These are phyloP conservation scores for Pontederia crassipes DNA, from an alignment of 176 grass and related monocot genomes.

Conservation along the genomic window DNA sequence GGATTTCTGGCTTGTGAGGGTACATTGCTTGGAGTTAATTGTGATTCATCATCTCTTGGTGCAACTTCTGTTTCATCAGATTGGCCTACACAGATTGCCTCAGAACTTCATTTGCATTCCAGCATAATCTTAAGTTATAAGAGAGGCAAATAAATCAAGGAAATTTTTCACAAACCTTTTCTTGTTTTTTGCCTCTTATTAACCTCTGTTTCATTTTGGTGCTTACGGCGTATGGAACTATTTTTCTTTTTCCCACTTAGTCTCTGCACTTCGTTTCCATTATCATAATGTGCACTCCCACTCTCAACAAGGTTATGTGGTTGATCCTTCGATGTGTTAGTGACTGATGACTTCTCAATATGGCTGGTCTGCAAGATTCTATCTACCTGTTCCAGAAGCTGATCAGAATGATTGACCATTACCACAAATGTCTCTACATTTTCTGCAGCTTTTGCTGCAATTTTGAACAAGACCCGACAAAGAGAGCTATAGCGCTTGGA, in stretches of 20 bases:
- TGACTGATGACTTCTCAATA: background rate
- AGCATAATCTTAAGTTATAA: background rate
- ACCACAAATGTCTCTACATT: background rate
- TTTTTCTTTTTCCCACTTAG: conserved; percentile 1
- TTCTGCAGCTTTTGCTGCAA: background rate
- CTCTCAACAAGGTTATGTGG: background rate
- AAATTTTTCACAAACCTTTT: conserved; percentile 1
- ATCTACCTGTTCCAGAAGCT: background rate
- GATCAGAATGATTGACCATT: background rate
- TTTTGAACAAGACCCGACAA: background rate
- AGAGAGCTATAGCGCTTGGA: background rate
- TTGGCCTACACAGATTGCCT: too few relatives aligned
- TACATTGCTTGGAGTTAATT: background rate
- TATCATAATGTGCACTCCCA: background rate
- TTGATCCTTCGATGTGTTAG: background rate
- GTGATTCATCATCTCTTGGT: background rate
- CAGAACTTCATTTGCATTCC: background rate
- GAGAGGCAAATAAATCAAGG: background rate
- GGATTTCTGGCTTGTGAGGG: background rate
- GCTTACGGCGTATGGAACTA: background rate
- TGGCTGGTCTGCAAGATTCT: background rate
- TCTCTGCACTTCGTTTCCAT: background rate
- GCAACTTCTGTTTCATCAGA: background rate
- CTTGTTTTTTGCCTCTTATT: background rate
- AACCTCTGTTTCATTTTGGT: background rate